These are phyloP conservation scores for Penicillium manginii DNA, from an alignment of 495 filamentous ascomycete species.

Conservation along the genomic window DNA sequence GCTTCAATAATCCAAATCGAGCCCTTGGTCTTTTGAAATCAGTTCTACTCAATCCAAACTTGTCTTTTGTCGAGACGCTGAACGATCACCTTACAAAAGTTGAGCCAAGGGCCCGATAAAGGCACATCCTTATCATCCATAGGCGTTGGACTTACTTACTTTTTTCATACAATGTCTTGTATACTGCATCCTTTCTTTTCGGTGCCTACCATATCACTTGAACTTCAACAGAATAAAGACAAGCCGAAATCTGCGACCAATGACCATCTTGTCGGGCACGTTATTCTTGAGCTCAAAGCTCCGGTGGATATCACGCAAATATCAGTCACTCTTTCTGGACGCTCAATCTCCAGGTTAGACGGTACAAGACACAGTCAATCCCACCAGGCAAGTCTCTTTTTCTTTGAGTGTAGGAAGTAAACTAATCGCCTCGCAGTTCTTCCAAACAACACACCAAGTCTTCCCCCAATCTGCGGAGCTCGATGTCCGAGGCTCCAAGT, in stretches of 20 bases:
- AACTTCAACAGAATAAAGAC: too few relatives aligned
- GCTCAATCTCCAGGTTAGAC: neutral
- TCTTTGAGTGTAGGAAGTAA: neutral
- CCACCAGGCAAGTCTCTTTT: neutral
- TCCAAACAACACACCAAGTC: neutral
- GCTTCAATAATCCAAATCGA: too few relatives aligned
- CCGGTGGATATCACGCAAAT: neutral
- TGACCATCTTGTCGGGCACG: neutral
- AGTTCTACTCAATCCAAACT: too few relatives aligned
- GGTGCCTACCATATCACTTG: neutral
- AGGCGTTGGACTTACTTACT: too few relatives aligned
- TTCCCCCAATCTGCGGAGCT: neutral
- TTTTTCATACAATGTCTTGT: neutral
- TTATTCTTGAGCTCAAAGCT: neutral
- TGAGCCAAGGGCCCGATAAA: too few relatives aligned
- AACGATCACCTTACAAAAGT: too few relatives aligned
- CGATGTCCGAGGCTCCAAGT: neutral
- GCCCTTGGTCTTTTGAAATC: too few relatives aligned
- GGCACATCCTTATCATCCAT: too few relatives aligned
- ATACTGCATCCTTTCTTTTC: neutral
- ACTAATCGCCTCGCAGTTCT: neutral
- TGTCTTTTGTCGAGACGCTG: too few relatives aligned
- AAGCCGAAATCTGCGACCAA: too few relatives aligned
- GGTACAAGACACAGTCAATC: neutral
- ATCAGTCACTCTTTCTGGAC: neutral